Evolutionary conservation across 495 filamentous ascomycete species (phyloP), one percentile per base, ranked within the genome.

Genomic region (Xeromyces bisporus): DNA sequence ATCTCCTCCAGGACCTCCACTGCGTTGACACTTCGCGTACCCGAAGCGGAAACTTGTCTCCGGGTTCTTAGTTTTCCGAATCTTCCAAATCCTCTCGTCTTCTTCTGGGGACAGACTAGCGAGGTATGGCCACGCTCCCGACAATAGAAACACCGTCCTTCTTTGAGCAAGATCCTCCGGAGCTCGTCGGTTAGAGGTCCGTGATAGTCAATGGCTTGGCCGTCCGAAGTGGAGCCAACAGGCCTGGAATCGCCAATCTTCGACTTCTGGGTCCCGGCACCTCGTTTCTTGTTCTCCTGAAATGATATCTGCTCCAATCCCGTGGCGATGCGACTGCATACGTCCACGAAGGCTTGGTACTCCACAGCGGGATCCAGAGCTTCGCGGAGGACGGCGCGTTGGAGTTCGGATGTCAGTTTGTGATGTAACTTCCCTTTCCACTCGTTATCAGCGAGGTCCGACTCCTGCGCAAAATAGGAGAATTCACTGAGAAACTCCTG

Each of bases 401-500:
- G 11, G 6, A 37, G 23, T 6, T 21, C 9, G 15, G 17, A 23
- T 3, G 27, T 37, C 1, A 37, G 6, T n/a, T 26, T 13, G 11
- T 21, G 12, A 20, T 32, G 33, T 2, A 38, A 11, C 15, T 32
- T 23, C 3, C 28, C 29, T 15, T 38, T 38, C 36, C 15, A 38
- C 2, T 29, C 13, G 1, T 15, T 21, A 6, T 18, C 15, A 7
- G 25, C 13, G 6, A 35, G 6, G 4, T 18, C 20, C 1, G 32
- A 25, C 20, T 39, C 37, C 3, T 15, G 15, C 5, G 32, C 27
- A 18, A 35, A 21, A 3, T 34, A 25, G 1, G 25, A 14, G 11
- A 39, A 39, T 14, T 39, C 26, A 9, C 31, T 13, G 18, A 39
- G 37, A 21, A 35, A 31, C 5, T 34, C 28, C 2, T 39, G 26